Base-by-base conservation (phyloP, 1,139 yeast species). In the Pichia sorboxylosa region DNA sequence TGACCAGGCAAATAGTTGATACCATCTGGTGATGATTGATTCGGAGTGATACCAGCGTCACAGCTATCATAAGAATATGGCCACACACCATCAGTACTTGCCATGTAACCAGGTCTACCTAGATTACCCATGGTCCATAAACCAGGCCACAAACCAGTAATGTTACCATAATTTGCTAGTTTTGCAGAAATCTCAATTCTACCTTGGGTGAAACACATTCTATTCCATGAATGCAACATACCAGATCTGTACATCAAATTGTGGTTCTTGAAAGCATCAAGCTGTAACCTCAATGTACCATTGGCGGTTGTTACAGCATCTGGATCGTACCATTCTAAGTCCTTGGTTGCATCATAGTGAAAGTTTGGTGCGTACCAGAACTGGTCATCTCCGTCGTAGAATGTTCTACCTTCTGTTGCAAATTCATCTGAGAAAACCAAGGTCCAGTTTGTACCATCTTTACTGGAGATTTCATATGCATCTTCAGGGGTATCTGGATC, bases 261-360 rank as follows among this genome's bases (percentile, higher is more conserved):
- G 46, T 72, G 79, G 44, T 70, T 70, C 40, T 68, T 59, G 44
- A 54, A 65, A 6, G 76, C 74, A 49, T 73, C 80, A 71, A 72
- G 59, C 40, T 70, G 58, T 11, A 73, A 42, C 17, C 48, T 51
- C 11, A 66, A 47, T 1, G 75, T 60, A 33, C 79, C 79, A 38
- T 69, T 59, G 3, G 52, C 51, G 1, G 80, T 73, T 16, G 67
- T 56, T 2, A 59, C 64, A 3, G 78, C 78, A 52, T 73, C 80
- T 2, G 80, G 80, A 43, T 68, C 75, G 49, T 72, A 73, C 78
- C 79, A 73, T 52, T 73, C 80, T 44, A 73, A 62, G 60, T 72
- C 80, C 32, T 58, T 52, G 14, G 80, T 73, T 10, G 77, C 78
- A 46, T 60, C 77, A 51, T 73, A 73, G 47, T 72, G 63, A 23